Percentiles rank a stretch among this genome's conserved stretches.
phyloP scores from a whole-genome alignment of 805 yeast genomes.

The Candida hispaniensis region DNA sequence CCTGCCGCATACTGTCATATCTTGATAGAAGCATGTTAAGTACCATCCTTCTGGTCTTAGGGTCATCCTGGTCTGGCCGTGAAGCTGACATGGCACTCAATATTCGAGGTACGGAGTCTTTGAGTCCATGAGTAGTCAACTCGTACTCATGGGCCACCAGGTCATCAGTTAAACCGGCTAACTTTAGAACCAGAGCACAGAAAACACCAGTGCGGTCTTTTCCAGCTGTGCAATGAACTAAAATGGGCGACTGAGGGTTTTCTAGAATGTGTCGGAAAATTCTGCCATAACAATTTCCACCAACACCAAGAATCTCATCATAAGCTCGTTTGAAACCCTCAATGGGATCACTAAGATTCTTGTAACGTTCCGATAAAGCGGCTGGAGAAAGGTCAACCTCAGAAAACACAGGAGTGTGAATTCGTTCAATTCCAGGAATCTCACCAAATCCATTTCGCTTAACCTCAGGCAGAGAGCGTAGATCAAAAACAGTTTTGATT shows the following conservation, averaged over 20 bases:
- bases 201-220: constrained; percentile 77
- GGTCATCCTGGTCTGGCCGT: constrained; percentile 28
- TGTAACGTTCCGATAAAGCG: constrained; percentile 45
- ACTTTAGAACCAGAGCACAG: constrained; percentile 52
- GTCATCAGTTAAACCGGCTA: constrained; percentile 55
- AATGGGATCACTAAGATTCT: constrained; percentile 47
- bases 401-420: constrained; percentile 48
- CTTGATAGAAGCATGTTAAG: constrained; percentile 50
- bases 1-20: constrained; percentile 58
- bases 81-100: constrained; percentile 9
- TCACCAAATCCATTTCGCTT: constrained; percentile 35
- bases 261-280: constrained; percentile 51
- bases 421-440: constrained; percentile 37
- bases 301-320: constrained; percentile 46
- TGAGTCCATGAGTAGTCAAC: constrained; percentile 50
- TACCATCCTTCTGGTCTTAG: constrained; percentile 39
- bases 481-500: constrained; percentile 51
- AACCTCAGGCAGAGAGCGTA: constrained; percentile 50
- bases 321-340: constrained; percentile 55
- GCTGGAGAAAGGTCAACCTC: constrained; percentile 52
- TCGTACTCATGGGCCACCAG: constrained; percentile 68
- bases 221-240: constrained; percentile 77
- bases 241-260: constrained; percentile 39
- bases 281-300: constrained; percentile 33
- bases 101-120: constrained; percentile 19